Evolutionary conservation across 2,329 filamentous ascomycete genomes (phyloP).

Genomic region (Colletotrichum chrysophilum): DNA sequence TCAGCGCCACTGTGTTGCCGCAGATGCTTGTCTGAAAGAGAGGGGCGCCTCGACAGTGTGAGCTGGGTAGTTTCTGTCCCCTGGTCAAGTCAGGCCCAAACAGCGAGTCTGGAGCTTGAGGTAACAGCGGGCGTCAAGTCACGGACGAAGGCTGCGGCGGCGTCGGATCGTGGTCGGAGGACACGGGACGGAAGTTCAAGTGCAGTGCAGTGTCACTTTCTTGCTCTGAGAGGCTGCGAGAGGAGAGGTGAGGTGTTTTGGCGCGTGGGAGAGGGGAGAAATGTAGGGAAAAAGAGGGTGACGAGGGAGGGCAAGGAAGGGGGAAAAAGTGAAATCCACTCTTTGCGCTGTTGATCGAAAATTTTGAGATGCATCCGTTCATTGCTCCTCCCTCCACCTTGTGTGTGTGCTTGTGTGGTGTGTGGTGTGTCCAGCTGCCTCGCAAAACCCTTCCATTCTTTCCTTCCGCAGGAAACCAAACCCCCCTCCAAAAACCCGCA

Average conservation of each 20-base stretch:
- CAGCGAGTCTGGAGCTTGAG: background rate
- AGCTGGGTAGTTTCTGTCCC: background rate
- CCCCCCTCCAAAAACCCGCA: background rate
- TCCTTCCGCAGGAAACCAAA: background rate
- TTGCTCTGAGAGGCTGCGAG: background rate
- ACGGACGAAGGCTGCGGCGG: constrained; percentile 1
- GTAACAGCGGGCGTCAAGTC: background rate
- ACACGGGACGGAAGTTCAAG: background rate
- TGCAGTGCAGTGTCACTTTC: background rate
- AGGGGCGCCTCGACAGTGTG: background rate
- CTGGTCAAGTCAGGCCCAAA: constrained; percentile 3
- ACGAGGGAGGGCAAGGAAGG: background rate
- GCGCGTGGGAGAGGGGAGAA: background rate
- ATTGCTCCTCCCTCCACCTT: background rate
- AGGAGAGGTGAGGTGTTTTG: background rate
- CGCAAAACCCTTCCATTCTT: background rate
- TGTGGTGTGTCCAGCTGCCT: background rate
- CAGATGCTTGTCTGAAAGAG: constrained; percentile 12
- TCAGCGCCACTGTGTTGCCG: constrained; percentile 3
- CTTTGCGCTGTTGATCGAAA: constrained; percentile 11
- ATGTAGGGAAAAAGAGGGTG: background rate
- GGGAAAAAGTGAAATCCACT: background rate
- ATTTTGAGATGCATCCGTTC: constrained; percentile 17
- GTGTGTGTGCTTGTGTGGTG: background rate
- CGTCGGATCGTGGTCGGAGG: background rate